Conservation (phyloP, 768 basidiomycete species). For the Podaxis carcinomalis region DNA sequence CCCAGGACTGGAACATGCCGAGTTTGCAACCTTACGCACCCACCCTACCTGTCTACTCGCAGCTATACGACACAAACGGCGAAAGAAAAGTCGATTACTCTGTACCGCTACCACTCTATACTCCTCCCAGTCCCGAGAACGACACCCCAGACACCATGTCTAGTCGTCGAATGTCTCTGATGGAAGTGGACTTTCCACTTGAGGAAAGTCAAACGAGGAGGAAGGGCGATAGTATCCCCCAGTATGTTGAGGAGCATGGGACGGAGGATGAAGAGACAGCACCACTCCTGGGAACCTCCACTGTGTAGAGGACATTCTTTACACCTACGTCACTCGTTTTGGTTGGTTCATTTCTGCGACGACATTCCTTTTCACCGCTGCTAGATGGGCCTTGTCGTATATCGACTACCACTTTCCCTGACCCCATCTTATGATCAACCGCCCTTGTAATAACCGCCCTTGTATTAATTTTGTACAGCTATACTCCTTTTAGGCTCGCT, state of each 20-base stretch:
- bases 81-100: slow-evolving; percentile 67
- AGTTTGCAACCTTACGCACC: slow-evolving; percentile 17
- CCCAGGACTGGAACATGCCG: not conserved
- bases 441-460: not conserved
- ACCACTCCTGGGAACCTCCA: not conserved
- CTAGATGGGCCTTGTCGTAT: not conserved
- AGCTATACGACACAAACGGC: slow-evolving; percentile 71
- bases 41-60: slow-evolving; percentile 70
- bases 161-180: not conserved
- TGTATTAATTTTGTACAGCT: not conserved
- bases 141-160: not conserved
- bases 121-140: slow-evolving; percentile 26
- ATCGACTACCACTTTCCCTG: not conserved
- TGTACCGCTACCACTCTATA: slow-evolving; percentile 61
- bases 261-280: slow-evolving; percentile 5
- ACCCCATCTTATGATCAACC: not conserved
- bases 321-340: not conserved
- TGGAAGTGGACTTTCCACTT: not conserved
- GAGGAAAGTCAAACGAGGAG: not conserved
- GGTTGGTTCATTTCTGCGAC: not conserved
- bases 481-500: not conserved
- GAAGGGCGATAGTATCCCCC: not conserved
- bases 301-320: not conserved
- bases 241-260: not conserved
- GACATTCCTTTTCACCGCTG: not conserved